phyloP scores from a whole-genome alignment of 805 yeast species.

The Candida xiaguanensis region DNA sequence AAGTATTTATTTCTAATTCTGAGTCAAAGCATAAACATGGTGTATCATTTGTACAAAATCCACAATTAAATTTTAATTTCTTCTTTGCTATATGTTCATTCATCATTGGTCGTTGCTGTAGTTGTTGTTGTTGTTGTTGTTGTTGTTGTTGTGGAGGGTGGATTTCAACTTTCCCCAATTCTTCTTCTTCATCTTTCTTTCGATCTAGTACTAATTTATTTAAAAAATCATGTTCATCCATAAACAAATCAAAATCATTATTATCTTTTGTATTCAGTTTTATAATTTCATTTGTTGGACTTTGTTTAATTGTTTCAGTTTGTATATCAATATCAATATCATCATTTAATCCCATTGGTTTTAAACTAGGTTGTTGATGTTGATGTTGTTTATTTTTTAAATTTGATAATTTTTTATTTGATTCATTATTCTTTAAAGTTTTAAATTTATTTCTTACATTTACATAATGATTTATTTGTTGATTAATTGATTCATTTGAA shows the following conservation, averaged over 20 bases:
- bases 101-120: conserved; percentile 8
- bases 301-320: conserved; percentile 10
- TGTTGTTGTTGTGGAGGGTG: conserved; percentile 1
- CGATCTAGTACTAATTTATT: conserved; percentile 9
- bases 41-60: conserved; percentile 35
- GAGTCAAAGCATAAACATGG: conserved; percentile 43
- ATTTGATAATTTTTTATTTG: conserved; percentile 5
- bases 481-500: conserved; percentile 13
- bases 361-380: too few relatives aligned
- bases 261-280: background rate
- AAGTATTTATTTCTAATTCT: conserved; percentile 18
- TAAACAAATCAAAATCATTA: conserved; percentile 9
- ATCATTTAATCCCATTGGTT: conserved; percentile 1
- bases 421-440: conserved; percentile 9
- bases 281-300: conserved; percentile 4
- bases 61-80: conserved; percentile 25
- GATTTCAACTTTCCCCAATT: conserved; percentile 9
- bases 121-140: conserved; percentile 2
- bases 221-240: conserved; percentile 12
- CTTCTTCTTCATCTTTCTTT: conserved; percentile 5
- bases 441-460: conserved; percentile 18
- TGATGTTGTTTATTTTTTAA: background rate
- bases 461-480: conserved; percentile 21
- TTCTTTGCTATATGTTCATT: conserved; percentile 11
- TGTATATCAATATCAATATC: conserved; percentile 11